phyloP scores from a whole-genome alignment of 2,329 filamentous ascomycete genomes.

The Paracorniculantispora psalliotae region DNA sequence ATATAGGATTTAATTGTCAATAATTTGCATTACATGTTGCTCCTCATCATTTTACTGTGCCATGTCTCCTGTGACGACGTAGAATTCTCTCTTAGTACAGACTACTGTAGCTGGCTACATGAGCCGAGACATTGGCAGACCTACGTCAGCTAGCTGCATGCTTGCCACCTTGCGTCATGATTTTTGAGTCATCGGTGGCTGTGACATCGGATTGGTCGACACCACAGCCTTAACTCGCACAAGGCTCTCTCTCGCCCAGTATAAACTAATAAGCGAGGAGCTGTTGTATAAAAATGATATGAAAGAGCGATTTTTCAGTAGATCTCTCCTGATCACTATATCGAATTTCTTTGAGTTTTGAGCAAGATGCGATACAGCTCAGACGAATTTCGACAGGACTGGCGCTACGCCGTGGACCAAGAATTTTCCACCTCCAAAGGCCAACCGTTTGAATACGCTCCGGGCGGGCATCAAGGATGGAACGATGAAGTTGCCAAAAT shows the following conservation, averaged over 20 bases:
- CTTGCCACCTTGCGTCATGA: background rate
- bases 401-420: constrained; percentile 11
- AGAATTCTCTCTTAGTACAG: no score
- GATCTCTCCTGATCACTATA: background rate
- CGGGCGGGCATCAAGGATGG: constrained; percentile 6
- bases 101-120: no score
- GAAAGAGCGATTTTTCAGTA: background rate
- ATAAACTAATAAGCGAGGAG: background rate
- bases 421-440: constrained; percentile 7
- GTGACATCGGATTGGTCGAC: background rate
- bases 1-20: background rate
- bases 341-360: background rate
- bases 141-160: background rate
- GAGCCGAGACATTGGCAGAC: background rate
- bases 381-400: constrained; percentile 6
- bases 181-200: background rate
- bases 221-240: background rate
- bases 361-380: constrained; percentile 2
- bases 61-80: no score
- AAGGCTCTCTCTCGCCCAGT: background rate
- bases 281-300: background rate
- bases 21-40: background rate
- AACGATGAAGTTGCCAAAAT: constrained; percentile 10
- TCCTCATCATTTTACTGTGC: no score
- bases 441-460: constrained; percentile 9